Evolutionary conservation across 2,329 filamentous ascomycete species (phyloP), one percentile per base, ranked within the genome.

Genomic region (Fusarium papillatum): DNA sequence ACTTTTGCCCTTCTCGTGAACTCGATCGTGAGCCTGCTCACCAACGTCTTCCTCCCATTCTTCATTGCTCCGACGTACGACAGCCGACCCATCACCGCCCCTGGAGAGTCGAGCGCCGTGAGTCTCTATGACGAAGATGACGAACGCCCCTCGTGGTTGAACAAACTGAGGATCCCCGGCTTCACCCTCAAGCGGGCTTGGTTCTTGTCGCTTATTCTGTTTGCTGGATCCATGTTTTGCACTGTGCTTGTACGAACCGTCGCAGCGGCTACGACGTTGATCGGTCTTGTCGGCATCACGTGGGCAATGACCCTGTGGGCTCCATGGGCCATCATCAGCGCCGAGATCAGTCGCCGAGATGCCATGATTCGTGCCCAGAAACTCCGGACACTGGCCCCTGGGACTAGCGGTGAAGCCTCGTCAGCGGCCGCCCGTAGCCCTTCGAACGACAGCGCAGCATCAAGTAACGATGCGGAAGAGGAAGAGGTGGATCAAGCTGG

Each of bases 281-380:
- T 98, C 68, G 95, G 93, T 2, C 86, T 97, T 29, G 92, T 98
- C 60, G 96, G 96, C 39, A 92, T 98, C 70, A 95, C 95, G 1
- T 98, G 96, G 96, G 95, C 96, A 26, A 87, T 98, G 80, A 95
- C 95, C 3, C 91, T 97, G 31, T 98, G 96, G 96, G 96, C 96
- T 1, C 96, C 96, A 0, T 98, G 96, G 86, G 96, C 96, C 46
- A 94, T 98, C 78, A 98, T 98, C 82, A 95, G 95, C 57, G 95
- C 95, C 7, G 96, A 98, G 83, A 96, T 98, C 73, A 94, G 94
- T 72, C 94, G 93, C 71, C 93, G 95, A 8, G 95, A 98, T 81
- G 92, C 93, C 48, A 75, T 85, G 22, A 82, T 87, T 29, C 88
- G 89, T 26, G 83, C 86, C 5, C 80, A 78, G 64, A 83, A 81